Conservation (phyloP, 2,329 filamentous ascomycete species). For the Tothia fuscella region DNA sequence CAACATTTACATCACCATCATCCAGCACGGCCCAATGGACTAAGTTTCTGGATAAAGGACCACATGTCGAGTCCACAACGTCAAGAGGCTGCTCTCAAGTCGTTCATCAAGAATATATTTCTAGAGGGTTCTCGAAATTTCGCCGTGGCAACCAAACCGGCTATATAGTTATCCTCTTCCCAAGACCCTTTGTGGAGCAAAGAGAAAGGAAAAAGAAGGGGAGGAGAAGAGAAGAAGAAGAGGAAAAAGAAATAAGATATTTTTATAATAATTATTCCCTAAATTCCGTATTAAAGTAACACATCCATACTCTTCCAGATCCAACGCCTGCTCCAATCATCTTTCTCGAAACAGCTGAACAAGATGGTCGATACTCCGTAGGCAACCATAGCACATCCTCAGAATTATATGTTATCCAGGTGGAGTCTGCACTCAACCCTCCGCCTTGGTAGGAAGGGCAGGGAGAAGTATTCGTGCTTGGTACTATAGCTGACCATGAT, state of each 20-base stretch:
- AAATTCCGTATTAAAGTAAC: no score
- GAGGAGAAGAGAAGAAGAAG: no score
- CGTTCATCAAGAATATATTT: no score
- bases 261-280: neutral
- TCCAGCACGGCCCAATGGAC: no score
- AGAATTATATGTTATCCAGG: constrained; percentile 15
- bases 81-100: no score
- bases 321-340: constrained; percentile 13
- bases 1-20: no score
- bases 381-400: constrained; percentile 17
- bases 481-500: neutral
- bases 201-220: constrained; percentile 8
- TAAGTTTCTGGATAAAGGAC: no score
- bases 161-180: constrained; percentile 8
- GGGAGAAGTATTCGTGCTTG: constrained; percentile 9
- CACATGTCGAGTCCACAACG: no score
- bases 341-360: constrained; percentile 13
- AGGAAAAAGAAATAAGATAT: neutral
- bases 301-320: constrained; percentile 15
- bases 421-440: constrained; percentile 12
- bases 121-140: no score
- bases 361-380: constrained; percentile 16
- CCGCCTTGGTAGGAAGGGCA: constrained; percentile 12
- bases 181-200: constrained; percentile 6
- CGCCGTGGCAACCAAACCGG: no score